These are phyloP conservation scores for Aethionema arabicum DNA, from an alignment of 345 rosid genomes.

Conservation along the genomic window DNA sequence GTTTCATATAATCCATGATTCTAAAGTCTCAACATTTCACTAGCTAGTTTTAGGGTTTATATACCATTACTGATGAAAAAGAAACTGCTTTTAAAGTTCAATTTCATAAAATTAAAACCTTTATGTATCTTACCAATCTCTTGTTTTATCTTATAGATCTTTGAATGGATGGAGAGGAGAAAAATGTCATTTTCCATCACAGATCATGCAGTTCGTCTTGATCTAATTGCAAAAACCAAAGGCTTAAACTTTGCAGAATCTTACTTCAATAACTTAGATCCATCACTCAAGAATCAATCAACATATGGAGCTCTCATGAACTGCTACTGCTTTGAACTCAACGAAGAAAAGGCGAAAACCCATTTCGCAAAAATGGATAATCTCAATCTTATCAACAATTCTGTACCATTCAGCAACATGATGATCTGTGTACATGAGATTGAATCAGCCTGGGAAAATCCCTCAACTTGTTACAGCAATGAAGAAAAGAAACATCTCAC, in stretches of 20 bases:
- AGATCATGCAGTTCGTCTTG: constrained; percentile 56
- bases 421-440: constrained; percentile 56
- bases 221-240: constrained; percentile 59
- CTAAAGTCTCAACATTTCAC: too few species aligned
- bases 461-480: constrained; percentile 47
- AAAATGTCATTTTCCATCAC: constrained; percentile 44
- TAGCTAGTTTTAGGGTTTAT: background rate
- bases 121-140: background rate
- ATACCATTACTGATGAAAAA: background rate
- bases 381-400: constrained; percentile 34
- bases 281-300: constrained; percentile 35
- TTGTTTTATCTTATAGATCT: constrained; percentile 36
- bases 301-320: constrained; percentile 66
- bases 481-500: constrained; percentile 46
- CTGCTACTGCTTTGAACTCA: constrained; percentile 56
- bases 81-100: background rate
- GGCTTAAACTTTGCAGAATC: constrained; percentile 62
- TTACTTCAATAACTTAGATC: constrained; percentile 48
- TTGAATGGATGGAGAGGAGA: constrained; percentile 89
- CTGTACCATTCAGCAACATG: constrained; percentile 57
- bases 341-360: constrained; percentile 52
- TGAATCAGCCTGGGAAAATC: constrained; percentile 63
- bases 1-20: too few species aligned
- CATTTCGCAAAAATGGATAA: constrained; percentile 61
- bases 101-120: background rate